Percentiles rank a stretch among this genome's conserved stretches.
phyloP scores from a whole-genome alignment of 2,329 filamentous ascomycete genomes.

The Neonectria faginata region DNA sequence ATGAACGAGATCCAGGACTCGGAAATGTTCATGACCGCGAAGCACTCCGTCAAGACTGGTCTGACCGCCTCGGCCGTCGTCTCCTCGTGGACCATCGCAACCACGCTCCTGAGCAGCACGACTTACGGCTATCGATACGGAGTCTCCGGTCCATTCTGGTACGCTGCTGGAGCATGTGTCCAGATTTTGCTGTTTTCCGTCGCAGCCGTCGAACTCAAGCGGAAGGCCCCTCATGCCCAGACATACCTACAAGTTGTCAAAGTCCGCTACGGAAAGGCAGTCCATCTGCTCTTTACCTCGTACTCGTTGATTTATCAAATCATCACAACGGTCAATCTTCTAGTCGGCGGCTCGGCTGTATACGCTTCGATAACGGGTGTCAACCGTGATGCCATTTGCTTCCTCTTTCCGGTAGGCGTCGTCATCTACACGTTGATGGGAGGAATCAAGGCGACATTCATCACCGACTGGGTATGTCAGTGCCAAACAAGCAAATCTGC shows the following conservation, averaged over 20 bases:
- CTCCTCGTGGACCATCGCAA: conserved; percentile 27
- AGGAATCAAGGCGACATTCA: conserved; percentile 26
- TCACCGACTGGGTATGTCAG: conserved; percentile 23
- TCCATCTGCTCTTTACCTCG: conserved; percentile 20
- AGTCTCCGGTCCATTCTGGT: conserved; percentile 25
- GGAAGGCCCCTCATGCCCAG: conserved; percentile 25
- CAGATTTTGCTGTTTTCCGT: conserved; percentile 25
- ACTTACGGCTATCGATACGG: conserved; percentile 23
- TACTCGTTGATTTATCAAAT: conserved; percentile 25
- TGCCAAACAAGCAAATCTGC: neutral
- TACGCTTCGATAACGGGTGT: conserved; percentile 28
- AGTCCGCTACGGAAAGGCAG: conserved; percentile 19
- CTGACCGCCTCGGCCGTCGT: conserved; percentile 25
- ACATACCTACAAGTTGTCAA: conserved; percentile 21
- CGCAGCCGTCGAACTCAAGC: conserved; percentile 23
- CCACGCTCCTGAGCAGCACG: conserved; percentile 20
- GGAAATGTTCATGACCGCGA: conserved; percentile 28
- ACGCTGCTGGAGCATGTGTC: conserved; percentile 23
- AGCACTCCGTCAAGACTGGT: conserved; percentile 23
- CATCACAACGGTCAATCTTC: conserved; percentile 27
- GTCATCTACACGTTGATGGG: conserved; percentile 27
- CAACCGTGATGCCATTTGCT: conserved; percentile 28
- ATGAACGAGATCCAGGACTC: conserved; percentile 27
- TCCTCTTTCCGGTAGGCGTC: conserved; percentile 24
- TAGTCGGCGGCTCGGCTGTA: conserved; percentile 25